Conservation (phyloP, 208 protist genomes). For the Crithidia mellificae region DNA sequence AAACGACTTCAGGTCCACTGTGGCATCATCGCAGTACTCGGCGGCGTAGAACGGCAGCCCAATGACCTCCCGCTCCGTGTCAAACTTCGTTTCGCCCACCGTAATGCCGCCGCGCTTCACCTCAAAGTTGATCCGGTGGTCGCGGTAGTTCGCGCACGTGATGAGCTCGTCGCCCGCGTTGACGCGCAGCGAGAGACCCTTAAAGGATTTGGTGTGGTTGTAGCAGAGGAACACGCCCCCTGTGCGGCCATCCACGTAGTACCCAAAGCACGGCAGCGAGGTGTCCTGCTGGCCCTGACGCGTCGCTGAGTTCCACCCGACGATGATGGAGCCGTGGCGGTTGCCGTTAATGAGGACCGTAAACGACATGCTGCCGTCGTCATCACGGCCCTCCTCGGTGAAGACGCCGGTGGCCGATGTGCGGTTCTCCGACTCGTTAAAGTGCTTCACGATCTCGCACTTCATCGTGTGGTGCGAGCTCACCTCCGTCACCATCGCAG, state of each 20-base stretch:
- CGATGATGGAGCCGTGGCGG: conserved; percentile 62
- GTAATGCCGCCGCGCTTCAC: conserved; percentile 53
- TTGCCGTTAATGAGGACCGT: conserved; percentile 48
- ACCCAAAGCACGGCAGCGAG: conserved; percentile 72
- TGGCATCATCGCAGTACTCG: conserved; percentile 59
- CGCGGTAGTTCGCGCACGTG: conserved; percentile 64
- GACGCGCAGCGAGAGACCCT: conserved; percentile 45
- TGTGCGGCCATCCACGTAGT: conserved; percentile 56
- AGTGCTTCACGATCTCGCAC: conserved; percentile 41
- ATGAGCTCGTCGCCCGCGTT: conserved; percentile 61
- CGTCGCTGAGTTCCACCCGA: conserved; percentile 77
- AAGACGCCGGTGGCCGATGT: conserved; percentile 51
- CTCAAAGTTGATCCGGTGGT: conserved; percentile 57
- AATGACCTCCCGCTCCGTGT: conserved; percentile 47
- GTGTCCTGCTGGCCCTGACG: conserved; percentile 26
- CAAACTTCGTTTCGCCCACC: conserved; percentile 64
- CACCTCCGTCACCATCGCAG: conserved; percentile 46
- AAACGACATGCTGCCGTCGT: conserved; percentile 61
- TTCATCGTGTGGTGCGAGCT: conserved; percentile 54
- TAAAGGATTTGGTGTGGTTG: conserved; percentile 32
- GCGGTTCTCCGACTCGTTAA: conserved; percentile 10
- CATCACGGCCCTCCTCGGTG: conserved; percentile 50
- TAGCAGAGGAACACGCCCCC: conserved; percentile 80
- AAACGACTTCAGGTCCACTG: conserved; percentile 48
- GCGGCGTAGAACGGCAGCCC: conserved; percentile 67